A percentile compares a stretch with the other conserved stretches of the same genome.
Evolutionary conservation across 2,329 filamentous ascomycete species (phyloP).

Genomic region (Colletotrichum siamense): DNA sequence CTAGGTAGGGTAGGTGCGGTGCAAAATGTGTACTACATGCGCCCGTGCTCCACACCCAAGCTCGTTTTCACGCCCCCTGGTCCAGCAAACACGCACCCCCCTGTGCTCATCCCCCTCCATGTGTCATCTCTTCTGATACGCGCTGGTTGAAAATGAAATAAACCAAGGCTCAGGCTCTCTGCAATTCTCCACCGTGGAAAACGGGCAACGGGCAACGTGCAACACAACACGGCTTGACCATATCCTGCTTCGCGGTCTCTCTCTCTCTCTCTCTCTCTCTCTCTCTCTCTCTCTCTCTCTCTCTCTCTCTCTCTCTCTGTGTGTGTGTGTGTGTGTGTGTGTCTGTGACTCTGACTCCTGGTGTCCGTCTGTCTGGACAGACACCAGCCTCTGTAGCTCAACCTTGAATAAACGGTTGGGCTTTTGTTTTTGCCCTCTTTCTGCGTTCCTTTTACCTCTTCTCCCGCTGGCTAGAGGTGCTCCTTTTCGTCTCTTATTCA

Average conservation of each 20-base stretch:
- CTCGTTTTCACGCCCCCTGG: background rate
- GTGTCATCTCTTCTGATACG: slow-evolving; percentile 49
- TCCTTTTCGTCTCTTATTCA: background rate
- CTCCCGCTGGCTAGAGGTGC: background rate
- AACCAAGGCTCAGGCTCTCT: slow-evolving; percentile 36
- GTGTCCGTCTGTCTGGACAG: too few species aligned
- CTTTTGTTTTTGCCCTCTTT: slow-evolving; percentile 24
- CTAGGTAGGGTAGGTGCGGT: too few species aligned
- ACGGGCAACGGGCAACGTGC: background rate
- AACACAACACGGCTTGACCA: background rate
- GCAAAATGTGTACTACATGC: too few species aligned
- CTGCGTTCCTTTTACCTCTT: slow-evolving; percentile 23
- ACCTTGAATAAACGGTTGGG: slow-evolving; percentile 36
- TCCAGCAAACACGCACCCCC: background rate
- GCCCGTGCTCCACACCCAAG: background rate
- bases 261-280: too few species aligned
- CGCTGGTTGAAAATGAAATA: slow-evolving; percentile 50
- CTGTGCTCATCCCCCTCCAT: slow-evolving; percentile 12
- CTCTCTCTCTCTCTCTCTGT: too few species aligned
- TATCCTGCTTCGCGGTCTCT: background rate
- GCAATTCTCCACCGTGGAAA: slow-evolving; percentile 46
- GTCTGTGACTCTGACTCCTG: too few species aligned
- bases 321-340: too few species aligned
- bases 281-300: too few species aligned
- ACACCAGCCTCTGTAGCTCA: slow-evolving; percentile 37